These are phyloP conservation scores for Geotrichum australiense DNA, from an alignment of 1,139 yeast genomes.

Conservation along the genomic window DNA sequence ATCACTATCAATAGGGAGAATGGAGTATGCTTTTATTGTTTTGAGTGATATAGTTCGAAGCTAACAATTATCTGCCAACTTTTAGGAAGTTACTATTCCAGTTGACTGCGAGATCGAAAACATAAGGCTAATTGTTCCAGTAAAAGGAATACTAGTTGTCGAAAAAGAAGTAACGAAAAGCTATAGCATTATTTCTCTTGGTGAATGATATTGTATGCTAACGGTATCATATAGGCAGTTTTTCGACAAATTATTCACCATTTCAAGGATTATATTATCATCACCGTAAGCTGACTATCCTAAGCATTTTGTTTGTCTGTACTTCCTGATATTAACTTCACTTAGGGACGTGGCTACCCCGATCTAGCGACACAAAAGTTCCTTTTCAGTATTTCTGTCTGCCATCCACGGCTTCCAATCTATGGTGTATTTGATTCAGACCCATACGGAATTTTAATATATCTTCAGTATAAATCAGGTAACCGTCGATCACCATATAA, in stretches of 20 bases:
- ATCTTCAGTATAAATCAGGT: conserved; percentile 39
- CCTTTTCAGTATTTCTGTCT: conserved; percentile 43
- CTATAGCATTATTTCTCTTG: not conserved
- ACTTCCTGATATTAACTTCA: not conserved
- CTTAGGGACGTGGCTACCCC: conserved; percentile 60
- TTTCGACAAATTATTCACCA: conserved; percentile 24
- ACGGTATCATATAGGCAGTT: conserved; percentile 27
- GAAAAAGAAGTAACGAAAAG: conserved; percentile 54
- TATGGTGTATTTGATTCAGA: conserved; percentile 53
- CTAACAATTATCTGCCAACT: too few species aligned
- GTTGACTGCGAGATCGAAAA: conserved; percentile 15
- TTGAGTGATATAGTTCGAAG: too few species aligned
- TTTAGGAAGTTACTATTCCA: conserved; percentile 16
- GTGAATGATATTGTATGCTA: conserved; percentile 1
- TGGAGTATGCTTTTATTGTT: conserved; percentile 19
- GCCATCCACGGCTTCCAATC: conserved; percentile 45
- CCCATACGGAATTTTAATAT: conserved; percentile 61
- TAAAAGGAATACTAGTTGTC: conserved; percentile 43
- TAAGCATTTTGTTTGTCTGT: not conserved
- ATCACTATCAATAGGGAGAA: conserved; percentile 19
- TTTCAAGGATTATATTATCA: conserved; percentile 30
- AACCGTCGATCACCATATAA: conserved; percentile 22
- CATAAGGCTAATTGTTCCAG: conserved; percentile 6
- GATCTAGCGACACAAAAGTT: conserved; percentile 60
- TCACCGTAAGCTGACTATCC: conserved; percentile 30